phyloP scores from a whole-genome alignment of 257 asterid genomes.

The Penstemon newberryi region DNA sequence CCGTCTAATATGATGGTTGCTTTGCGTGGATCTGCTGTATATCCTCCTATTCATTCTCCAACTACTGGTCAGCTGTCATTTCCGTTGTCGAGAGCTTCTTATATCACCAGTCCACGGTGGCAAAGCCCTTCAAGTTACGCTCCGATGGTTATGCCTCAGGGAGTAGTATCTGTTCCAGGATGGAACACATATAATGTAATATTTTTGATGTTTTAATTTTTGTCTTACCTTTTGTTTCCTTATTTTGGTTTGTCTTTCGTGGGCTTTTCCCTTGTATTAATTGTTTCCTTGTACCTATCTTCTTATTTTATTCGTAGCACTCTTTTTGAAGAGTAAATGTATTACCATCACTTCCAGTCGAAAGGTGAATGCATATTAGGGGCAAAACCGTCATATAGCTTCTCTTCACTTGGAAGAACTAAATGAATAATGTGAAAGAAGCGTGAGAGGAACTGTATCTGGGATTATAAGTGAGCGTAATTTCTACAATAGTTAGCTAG shows the following conservation, averaged over 20 bases:
- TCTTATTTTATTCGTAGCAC: constrained; percentile 4
- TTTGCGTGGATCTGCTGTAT: constrained; percentile 83
- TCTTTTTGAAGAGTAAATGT: neutral
- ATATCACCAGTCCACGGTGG: constrained; percentile 87
- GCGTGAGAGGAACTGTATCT: constrained; percentile 9
- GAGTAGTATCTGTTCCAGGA: constrained; percentile 82
- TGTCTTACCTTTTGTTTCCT: constrained; percentile 22
- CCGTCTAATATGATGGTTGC: constrained; percentile 92
- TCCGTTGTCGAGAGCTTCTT: constrained; percentile 81
- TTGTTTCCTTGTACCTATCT: neutral
- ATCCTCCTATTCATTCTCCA: constrained; percentile 82
- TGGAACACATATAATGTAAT: constrained; percentile 89
- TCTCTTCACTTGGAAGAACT: constrained; percentile 19
- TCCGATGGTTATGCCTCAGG: constrained; percentile 88
- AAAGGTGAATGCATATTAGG: constrained; percentile 9
- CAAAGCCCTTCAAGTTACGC: constrained; percentile 86
- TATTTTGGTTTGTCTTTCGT: constrained; percentile 11
- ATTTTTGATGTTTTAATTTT: constrained; percentile 27
- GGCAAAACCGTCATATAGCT: neutral
- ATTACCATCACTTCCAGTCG: neutral
- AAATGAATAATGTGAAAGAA: constrained; percentile 20
- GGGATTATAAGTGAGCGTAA: neutral
- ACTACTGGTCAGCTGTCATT: constrained; percentile 76
- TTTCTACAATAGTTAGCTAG: neutral
- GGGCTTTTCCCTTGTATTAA: neutral